phyloP scores from a whole-genome alignment of 1,284 basidiomycete genomes.

The Flammula alnicola region DNA sequence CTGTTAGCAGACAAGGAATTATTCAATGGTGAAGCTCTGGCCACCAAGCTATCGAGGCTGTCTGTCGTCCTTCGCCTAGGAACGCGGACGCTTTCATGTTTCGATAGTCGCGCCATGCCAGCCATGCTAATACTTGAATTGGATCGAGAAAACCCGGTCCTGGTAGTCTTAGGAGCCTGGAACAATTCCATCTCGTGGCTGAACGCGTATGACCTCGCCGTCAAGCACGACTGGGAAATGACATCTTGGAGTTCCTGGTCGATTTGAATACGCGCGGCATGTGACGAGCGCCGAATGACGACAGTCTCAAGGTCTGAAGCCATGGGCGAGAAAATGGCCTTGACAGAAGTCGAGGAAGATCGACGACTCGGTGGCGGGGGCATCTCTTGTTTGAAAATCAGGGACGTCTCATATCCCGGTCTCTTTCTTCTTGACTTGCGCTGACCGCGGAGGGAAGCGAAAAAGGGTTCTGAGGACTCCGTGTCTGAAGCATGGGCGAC shows the following conservation, averaged over 20 bases:
- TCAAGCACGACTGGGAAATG: conserved; percentile 64
- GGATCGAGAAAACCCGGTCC: conserved; percentile 46
- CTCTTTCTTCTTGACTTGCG: conserved; percentile 30
- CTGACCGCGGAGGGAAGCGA: conserved; percentile 31
- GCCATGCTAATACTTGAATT: conserved; percentile 59
- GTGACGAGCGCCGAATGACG: conserved; percentile 71
- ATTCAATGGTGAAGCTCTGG: conserved; percentile 28
- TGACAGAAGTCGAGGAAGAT: conserved; percentile 60
- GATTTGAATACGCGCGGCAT: conserved; percentile 67
- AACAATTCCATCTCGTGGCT: conserved; percentile 68
- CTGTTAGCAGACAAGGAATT: conserved; percentile 40
- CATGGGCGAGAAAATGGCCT: conserved; percentile 54
- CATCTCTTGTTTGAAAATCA: conserved; percentile 15
- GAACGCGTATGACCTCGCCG: conserved; percentile 63
- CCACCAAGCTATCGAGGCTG: conserved; percentile 23
- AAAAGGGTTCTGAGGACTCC: conserved; percentile 36
- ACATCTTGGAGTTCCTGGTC: conserved; percentile 74
- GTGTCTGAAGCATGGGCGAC: conserved; percentile 42
- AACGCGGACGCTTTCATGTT: conserved; percentile 70
- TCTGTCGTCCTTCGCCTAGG: conserved; percentile 44
- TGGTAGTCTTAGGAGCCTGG: conserved; percentile 51
- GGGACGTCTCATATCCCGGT: conserved; percentile 21
- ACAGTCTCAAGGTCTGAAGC: conserved; percentile 60
- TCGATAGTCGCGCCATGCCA: conserved; percentile 59
- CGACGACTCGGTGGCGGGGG: conserved; percentile 20